These are phyloP conservation scores for Candida khao-thaluensis DNA, from an alignment of 805 yeast species.

Conservation along the genomic window DNA sequence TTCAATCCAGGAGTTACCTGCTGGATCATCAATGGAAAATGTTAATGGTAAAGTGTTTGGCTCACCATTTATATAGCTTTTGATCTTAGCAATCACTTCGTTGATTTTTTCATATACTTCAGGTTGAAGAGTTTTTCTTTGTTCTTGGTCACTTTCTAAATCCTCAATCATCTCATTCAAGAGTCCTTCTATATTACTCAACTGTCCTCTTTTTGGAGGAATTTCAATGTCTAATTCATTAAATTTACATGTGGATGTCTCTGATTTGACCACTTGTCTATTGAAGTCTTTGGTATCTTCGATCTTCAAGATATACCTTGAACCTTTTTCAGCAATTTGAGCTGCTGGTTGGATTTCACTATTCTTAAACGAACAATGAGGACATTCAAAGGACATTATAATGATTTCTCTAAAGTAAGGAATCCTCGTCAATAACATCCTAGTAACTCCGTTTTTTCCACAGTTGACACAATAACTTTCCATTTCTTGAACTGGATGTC, in stretches of 20 bases:
- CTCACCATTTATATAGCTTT: constrained; percentile 61
- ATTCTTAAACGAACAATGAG: constrained; percentile 89
- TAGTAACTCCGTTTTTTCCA: constrained; percentile 77
- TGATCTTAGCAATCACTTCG: constrained; percentile 61
- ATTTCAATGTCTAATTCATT: constrained; percentile 87
- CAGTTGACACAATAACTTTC: constrained; percentile 97
- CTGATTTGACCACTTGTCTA: constrained; percentile 90
- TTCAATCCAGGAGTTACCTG: constrained; percentile 97
- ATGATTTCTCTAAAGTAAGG: constrained; percentile 91
- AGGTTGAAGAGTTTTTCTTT: constrained; percentile 72
- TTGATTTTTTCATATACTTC: constrained; percentile 74
- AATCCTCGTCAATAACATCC: constrained; percentile 80
- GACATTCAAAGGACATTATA: constrained; percentile 92
- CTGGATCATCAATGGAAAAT: constrained; percentile 82
- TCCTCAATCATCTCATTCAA: constrained; percentile 81
- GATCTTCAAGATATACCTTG: constrained; percentile 65
- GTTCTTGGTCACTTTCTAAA: constrained; percentile 75
- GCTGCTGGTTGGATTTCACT: constrained; percentile 96
- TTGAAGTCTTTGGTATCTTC: constrained; percentile 72
- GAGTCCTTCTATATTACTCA: constrained; percentile 90
- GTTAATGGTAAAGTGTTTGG: constrained; percentile 73
- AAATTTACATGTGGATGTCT: constrained; percentile 76
- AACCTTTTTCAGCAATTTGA: constrained; percentile 84
- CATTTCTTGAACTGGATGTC: constrained; percentile 93
- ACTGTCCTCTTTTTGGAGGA: constrained; percentile 91